phyloP scores from a whole-genome alignment of 1,284 basidiomycete genomes.

The Wallemia hederae region DNA sequence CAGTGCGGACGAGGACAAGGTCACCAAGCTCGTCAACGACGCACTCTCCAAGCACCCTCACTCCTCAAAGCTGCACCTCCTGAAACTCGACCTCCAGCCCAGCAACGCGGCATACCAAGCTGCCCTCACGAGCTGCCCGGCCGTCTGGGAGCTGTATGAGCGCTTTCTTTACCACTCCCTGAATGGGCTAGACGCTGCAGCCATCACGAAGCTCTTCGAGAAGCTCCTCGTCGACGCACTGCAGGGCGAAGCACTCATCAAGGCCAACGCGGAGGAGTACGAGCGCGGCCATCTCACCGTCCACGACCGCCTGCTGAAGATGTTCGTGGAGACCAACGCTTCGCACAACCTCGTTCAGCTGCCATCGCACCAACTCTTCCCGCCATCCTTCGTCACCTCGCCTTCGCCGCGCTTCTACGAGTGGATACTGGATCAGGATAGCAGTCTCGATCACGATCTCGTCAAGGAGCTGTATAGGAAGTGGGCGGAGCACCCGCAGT shows the following conservation, averaged over 20 bases:
- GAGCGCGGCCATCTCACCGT: neutral
- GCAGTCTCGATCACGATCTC: neutral
- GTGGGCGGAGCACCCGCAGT: neutral
- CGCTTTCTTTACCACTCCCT: neutral
- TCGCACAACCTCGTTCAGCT: neutral
- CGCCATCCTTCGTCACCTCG: neutral
- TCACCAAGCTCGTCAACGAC: neutral
- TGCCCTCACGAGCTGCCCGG: neutral
- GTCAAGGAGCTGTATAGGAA: neutral
- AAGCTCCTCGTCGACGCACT: neutral
- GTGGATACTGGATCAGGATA: neutral
- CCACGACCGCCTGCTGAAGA: neutral
- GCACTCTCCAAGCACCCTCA: neutral
- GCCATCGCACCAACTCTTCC: neutral
- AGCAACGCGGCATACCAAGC: neutral
- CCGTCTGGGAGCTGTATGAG: neutral
- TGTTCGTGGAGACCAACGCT: neutral
- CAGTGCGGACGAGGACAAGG: neutral
- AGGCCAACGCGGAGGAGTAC: neutral
- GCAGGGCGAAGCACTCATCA: neutral
- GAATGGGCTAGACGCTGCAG: neutral
- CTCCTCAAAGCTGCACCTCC: neutral
- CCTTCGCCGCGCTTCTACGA: neutral
- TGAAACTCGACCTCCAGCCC: neutral
- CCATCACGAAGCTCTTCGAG: neutral